These are phyloP conservation scores for Fusarium papillatum DNA, from an alignment of 2,329 filamentous ascomycete species.

Conservation along the genomic window DNA sequence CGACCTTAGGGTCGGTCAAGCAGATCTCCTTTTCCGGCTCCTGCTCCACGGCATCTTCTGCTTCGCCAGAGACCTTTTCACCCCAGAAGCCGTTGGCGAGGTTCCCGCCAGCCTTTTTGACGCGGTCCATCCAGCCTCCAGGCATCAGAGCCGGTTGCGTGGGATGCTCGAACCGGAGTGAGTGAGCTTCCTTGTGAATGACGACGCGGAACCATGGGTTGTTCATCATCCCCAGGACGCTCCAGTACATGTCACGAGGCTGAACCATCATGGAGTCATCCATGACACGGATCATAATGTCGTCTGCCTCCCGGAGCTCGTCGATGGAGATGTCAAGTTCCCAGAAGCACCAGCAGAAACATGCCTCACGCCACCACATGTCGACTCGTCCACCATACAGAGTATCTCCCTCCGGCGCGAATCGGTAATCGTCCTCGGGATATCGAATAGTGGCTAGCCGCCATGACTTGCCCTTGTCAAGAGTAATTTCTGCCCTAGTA, in stretches of 20 bases:
- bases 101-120: slow-evolving; percentile 87
- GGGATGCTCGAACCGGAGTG: slow-evolving; percentile 87
- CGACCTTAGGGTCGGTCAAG: slow-evolving; percentile 80
- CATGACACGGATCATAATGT: slow-evolving; percentile 88
- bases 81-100: slow-evolving; percentile 89
- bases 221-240: slow-evolving; percentile 97
- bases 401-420: slow-evolving; percentile 67
- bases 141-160: slow-evolving; percentile 83
- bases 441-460: slow-evolving; percentile 82
- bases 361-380: slow-evolving; percentile 84
- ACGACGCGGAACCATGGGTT: slow-evolving; percentile 92
- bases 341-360: slow-evolving; percentile 97
- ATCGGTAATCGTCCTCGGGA: slow-evolving; percentile 86
- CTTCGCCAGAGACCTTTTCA: slow-evolving; percentile 72
- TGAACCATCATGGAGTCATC: slow-evolving; percentile 91
- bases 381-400: slow-evolving; percentile 85
- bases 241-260: slow-evolving; percentile 97
- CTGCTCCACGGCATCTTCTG: slow-evolving; percentile 55
- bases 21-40: slow-evolving; percentile 75
- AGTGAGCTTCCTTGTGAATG: slow-evolving; percentile 74
- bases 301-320: slow-evolving; percentile 74
- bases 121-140: slow-evolving; percentile 94
- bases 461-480: slow-evolving; percentile 89
- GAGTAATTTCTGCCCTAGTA: slow-evolving; percentile 84
- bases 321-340: slow-evolving; percentile 75